These are phyloP conservation scores for Diaporthe citri DNA, from an alignment of 2,329 filamentous ascomycete genomes.

Conservation along the genomic window DNA sequence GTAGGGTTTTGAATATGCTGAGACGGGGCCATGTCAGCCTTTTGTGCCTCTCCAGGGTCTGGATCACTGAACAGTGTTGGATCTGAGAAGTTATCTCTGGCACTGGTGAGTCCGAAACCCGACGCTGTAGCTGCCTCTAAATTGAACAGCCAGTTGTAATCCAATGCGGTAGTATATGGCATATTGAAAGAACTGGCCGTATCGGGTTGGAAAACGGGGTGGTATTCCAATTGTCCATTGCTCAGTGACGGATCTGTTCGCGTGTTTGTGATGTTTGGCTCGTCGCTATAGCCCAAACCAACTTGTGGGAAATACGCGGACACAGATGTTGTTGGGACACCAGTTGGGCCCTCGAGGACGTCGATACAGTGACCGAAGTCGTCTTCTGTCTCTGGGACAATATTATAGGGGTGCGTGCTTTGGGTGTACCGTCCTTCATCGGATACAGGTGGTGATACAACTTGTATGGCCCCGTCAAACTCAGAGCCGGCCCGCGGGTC, in stretches of 20 bases:
- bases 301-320: background rate
- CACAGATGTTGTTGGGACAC: background rate
- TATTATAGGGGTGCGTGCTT: conserved; percentile 34
- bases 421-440: conserved; percentile 38
- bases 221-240: conserved; percentile 54
- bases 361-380: background rate
- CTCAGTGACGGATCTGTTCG: conserved; percentile 43
- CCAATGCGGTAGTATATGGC: conserved; percentile 72
- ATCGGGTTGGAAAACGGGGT: conserved; percentile 70
- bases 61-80: background rate
- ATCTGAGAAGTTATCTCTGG: background rate
- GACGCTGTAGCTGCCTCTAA: conserved; percentile 45
- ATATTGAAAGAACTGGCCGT: conserved; percentile 75
- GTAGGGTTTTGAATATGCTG: conserved; percentile 30
- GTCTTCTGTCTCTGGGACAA: conserved; percentile 45
- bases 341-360: background rate
- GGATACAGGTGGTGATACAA: conserved; percentile 37
- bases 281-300: background rate
- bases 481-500: conserved; percentile 31
- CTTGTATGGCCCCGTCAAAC: conserved; percentile 19
- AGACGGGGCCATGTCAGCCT: background rate
- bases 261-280: background rate
- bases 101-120: conserved; percentile 38
- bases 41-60: background rate
- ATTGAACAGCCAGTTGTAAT: conserved; percentile 74